These are phyloP conservation scores for Mortierella sp. DNA, from an alignment of 371 early-diverging fungal genomes.

Conservation along the genomic window DNA sequence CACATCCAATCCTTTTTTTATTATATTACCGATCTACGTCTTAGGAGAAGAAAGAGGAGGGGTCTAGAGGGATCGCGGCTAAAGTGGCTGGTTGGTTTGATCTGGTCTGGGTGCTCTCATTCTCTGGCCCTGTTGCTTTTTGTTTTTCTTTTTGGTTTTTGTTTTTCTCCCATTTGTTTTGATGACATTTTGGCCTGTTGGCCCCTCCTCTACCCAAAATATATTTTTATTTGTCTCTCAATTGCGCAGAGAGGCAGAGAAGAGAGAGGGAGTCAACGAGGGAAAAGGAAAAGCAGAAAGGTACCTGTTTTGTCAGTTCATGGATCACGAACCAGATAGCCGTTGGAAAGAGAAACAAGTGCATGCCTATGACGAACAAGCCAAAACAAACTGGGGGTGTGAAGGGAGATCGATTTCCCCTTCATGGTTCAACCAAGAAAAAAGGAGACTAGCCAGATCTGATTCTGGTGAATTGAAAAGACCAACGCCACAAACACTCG, in stretches of 20 bases:
- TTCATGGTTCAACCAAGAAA: no score
- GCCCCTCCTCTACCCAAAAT: not conserved
- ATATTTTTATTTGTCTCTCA: not conserved
- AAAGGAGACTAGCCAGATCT: not conserved
- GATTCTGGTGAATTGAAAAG: not conserved
- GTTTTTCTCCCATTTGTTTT: not conserved
- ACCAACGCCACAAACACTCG: not conserved
- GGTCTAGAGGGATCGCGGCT: not conserved
- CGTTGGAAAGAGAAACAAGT: not conserved
- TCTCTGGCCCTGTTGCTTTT: not conserved
- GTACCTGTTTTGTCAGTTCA: no score
- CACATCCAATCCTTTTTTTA: not conserved
- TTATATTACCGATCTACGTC: not conserved
- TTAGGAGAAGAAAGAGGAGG: not conserved
- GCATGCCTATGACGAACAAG: not conserved
- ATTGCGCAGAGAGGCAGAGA: not conserved
- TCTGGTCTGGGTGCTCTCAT: not conserved
- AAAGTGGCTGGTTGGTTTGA: not conserved
- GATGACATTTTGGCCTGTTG: slow-evolving; percentile 1
- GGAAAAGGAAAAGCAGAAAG: not conserved
- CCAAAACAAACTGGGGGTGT: no score
- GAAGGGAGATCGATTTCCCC: no score
- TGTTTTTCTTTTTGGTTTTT: not conserved
- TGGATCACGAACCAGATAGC: not conserved
- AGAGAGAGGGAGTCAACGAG: not conserved